Percentiles rank a stretch among this genome's conserved stretches.
Conservation (phyloP, 2,329 filamentous ascomycete genomes). For the Phaeophleospora eucalypticola region DNA sequence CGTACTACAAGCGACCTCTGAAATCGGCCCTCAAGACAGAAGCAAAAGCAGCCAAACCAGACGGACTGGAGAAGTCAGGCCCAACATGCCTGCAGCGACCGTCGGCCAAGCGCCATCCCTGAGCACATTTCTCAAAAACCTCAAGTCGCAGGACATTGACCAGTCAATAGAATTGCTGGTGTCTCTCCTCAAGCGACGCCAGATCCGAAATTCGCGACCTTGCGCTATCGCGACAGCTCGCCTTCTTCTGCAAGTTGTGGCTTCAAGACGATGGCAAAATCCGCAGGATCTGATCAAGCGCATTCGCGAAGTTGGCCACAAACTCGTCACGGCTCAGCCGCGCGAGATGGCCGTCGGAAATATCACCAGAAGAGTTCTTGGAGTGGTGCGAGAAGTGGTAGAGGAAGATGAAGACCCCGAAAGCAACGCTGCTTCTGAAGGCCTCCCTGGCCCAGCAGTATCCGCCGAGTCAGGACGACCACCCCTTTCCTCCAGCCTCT, state of each 20-base stretch:
- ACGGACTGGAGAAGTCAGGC: no score
- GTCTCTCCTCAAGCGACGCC: conserved; percentile 81
- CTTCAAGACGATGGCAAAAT: conserved; percentile 72
- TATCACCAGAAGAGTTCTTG: conserved; percentile 83
- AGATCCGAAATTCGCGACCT: conserved; percentile 81
- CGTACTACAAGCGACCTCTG: no score
- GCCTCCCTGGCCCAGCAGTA: conserved; percentile 32
- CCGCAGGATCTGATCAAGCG: conserved; percentile 74
- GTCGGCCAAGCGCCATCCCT: conserved; percentile 66
- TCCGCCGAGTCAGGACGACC: conserved; percentile 21
- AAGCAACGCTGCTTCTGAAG: conserved; percentile 53
- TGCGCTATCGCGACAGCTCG: conserved; percentile 90
- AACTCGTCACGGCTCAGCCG: conserved; percentile 77
- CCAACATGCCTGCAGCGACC: conserved; percentile 56
- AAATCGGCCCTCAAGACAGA: no score
- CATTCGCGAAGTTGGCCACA: conserved; percentile 72
- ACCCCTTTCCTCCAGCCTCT: conserved; percentile 37
- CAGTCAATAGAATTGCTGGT: conserved; percentile 78
- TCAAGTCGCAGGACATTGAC: conserved; percentile 72
- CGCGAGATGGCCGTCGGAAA: conserved; percentile 91
- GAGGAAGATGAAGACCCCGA: conserved; percentile 62
- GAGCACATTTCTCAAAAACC: conserved; percentile 70
- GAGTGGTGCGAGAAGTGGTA: conserved; percentile 86
- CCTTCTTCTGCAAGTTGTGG: conserved; percentile 81
- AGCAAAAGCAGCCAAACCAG: no score